A percentile compares a stretch with the other conserved stretches of the same genome.
Evolutionary conservation across 805 yeast genomes (phyloP).

Genomic region (Candida suzukii): DNA sequence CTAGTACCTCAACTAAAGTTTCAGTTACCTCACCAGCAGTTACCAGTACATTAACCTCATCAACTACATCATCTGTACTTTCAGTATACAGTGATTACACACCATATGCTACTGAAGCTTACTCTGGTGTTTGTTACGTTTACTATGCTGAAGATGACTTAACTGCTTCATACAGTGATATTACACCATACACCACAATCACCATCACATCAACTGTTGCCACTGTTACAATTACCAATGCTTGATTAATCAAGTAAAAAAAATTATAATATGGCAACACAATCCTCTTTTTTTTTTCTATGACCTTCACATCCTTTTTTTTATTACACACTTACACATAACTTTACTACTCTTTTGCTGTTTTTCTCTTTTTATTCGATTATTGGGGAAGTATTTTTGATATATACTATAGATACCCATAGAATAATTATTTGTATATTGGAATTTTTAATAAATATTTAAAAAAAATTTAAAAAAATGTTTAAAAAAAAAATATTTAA

Average conservation of each 20-base stretch:
- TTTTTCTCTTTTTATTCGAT: background rate
- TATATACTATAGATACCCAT: too few species aligned
- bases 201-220: conserved; percentile 27
- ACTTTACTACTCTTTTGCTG: background rate
- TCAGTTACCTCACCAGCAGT: conserved; percentile 3
- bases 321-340: background rate
- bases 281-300: background rate
- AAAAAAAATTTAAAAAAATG: too few species aligned
- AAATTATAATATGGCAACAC: background rate
- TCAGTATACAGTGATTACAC: conserved; percentile 6
- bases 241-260: background rate
- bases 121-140: conserved; percentile 26
- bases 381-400: too few species aligned
- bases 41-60: conserved; percentile 1
- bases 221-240: conserved; percentile 22
- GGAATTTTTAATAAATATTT: background rate
- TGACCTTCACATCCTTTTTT: background rate
- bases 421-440: background rate
- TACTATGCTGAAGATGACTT: conserved; percentile 27
- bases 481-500: too few species aligned
- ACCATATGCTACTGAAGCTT: conserved; percentile 24
- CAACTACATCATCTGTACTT: background rate
- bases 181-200: conserved; percentile 23
- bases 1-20: too few species aligned
- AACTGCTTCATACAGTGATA: conserved; percentile 18